Evolutionary conservation across 2,329 filamentous ascomycete genomes (phyloP).

Genomic region (Pyrenochaeta sp.): DNA sequence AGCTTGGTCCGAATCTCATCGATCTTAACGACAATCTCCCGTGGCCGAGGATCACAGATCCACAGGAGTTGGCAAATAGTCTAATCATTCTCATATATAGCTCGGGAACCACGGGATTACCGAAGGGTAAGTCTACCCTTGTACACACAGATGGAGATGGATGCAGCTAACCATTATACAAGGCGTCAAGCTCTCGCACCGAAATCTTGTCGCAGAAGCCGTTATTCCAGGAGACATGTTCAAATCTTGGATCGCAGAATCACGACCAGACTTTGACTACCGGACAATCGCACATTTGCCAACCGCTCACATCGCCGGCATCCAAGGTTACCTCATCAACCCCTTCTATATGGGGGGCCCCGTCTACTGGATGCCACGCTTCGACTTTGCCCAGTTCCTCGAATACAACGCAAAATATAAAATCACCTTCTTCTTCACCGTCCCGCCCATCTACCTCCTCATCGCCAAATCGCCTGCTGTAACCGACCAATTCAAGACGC

Average conservation of each 20-base stretch:
- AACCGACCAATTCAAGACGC: slow-evolving; percentile 61
- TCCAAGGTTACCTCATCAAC: slow-evolving; percentile 57
- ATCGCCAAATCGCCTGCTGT: slow-evolving; percentile 65
- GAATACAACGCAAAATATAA: slow-evolving; percentile 58
- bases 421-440: slow-evolving; percentile 65
- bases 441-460: slow-evolving; percentile 67
- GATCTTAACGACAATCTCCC: slow-evolving; percentile 52
- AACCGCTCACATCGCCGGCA: slow-evolving; percentile 57
- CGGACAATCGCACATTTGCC: slow-evolving; percentile 57
- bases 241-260: slow-evolving; percentile 33
- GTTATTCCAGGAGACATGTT: slow-evolving; percentile 43
- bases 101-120: slow-evolving; percentile 57
- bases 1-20: slow-evolving; percentile 27
- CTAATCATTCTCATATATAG: slow-evolving; percentile 57
- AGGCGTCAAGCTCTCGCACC: slow-evolving; percentile 54
- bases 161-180: background rate
- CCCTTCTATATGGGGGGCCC: slow-evolving; percentile 50
- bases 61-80: slow-evolving; percentile 54
- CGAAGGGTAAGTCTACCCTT: slow-evolving; percentile 51
- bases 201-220: slow-evolving; percentile 53
- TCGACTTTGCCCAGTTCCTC: slow-evolving; percentile 65
- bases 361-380: slow-evolving; percentile 69
- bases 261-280: slow-evolving; percentile 42
- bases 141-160: no score
- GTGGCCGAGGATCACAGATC: slow-evolving; percentile 65